These are phyloP conservation scores for Tremella fuciformis DNA, from an alignment of 768 basidiomycete species.

Conservation along the genomic window DNA sequence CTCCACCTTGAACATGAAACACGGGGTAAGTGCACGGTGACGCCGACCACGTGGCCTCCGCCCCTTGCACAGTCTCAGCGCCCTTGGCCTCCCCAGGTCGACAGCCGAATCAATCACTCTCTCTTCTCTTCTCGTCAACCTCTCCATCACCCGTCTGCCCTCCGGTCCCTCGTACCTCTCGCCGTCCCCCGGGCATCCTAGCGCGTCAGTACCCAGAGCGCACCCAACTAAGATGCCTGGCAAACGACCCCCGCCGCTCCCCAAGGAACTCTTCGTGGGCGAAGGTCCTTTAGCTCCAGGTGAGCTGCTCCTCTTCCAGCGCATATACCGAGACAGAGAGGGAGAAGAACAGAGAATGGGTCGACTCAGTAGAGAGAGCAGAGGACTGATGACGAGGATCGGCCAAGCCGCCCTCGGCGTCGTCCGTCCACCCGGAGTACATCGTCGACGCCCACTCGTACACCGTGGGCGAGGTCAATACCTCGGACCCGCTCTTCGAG, in stretches of 20 bases:
- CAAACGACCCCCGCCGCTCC: slow-evolving; percentile 38
- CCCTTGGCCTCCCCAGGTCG: no score
- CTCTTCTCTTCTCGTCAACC: background rate
- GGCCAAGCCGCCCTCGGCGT: slow-evolving; percentile 30
- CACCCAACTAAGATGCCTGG: slow-evolving; percentile 29
- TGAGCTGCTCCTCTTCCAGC: slow-evolving; percentile 11
- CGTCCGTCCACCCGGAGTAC: slow-evolving; percentile 33
- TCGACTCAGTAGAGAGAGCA: no score
- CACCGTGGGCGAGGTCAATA: slow-evolving; percentile 9
- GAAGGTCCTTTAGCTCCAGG: slow-evolving; percentile 40
- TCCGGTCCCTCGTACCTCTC: background rate
- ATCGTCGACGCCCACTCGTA: slow-evolving; percentile 42
- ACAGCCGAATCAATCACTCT: no score
- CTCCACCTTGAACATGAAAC: no score
- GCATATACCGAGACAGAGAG: no score
- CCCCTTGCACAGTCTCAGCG: no score
- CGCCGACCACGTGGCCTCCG: no score
- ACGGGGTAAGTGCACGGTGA: no score
- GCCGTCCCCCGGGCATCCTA: background rate
- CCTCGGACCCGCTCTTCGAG: slow-evolving; percentile 19
- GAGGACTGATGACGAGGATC: no score
- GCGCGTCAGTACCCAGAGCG: background rate
- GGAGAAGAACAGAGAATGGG: no score
- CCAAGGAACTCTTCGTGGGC: slow-evolving; percentile 28
- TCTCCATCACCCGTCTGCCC: background rate